phyloP scores from a whole-genome alignment of 1,139 yeast genomes.

The Saccharomyces hybrid region DNA sequence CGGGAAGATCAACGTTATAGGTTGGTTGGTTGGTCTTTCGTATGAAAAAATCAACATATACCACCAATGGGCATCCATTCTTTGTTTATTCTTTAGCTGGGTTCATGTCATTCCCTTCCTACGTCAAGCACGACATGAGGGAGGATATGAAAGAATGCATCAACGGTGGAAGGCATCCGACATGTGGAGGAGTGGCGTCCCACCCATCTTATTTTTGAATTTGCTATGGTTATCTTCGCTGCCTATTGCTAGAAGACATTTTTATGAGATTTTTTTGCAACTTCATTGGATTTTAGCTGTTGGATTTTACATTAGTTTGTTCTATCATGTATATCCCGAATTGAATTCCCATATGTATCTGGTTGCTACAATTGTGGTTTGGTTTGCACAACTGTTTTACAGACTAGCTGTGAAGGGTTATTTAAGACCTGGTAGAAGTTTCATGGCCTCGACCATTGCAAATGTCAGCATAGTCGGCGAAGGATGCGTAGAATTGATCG shows the following conservation, averaged over 20 bases:
- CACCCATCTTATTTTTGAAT: background rate
- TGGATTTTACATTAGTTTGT: background rate
- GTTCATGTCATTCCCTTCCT: background rate
- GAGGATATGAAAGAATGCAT: background rate
- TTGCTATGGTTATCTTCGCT: background rate
- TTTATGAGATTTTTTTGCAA: background rate
- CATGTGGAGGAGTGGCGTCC: background rate
- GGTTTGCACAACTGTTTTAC: background rate
- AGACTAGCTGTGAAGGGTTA: background rate
- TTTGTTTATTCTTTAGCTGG: background rate
- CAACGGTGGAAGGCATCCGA: background rate
- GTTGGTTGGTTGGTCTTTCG: background rate
- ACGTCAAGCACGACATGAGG: background rate
- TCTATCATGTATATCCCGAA: background rate
- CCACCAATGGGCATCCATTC: background rate
- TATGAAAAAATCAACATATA: background rate
- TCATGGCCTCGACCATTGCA: background rate
- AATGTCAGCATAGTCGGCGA: background rate
- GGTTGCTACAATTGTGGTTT: background rate
- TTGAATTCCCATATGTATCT: background rate
- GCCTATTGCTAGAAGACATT: background rate
- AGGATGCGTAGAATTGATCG: background rate
- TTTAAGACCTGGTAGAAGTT: background rate
- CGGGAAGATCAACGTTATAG: background rate
- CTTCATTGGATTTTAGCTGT: background rate